A percentile compares a stretch with the other conserved stretches of the same genome.
Conservation (phyloP, 177 flowering plant species). For the Vitis hybrid region DNA sequence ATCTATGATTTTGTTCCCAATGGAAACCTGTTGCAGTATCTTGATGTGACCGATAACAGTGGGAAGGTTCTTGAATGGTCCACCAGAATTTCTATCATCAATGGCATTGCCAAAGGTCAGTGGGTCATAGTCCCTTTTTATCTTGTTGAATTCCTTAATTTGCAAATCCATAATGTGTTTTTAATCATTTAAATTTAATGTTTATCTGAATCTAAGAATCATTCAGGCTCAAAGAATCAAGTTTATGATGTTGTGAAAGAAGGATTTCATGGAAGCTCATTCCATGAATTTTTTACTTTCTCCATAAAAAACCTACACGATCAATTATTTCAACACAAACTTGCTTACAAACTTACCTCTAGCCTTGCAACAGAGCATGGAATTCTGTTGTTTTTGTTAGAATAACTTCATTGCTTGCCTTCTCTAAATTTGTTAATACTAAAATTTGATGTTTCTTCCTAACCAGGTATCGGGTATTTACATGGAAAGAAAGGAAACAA, state of each 20-base stretch:
- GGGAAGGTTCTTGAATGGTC: constrained; percentile 59
- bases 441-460: constrained; percentile 1
- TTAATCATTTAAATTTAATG: background rate
- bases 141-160: background rate
- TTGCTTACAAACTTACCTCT: no score
- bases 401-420: background rate
- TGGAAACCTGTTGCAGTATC: constrained; percentile 51
- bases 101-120: constrained; percentile 70
- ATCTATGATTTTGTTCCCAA: constrained; percentile 60
- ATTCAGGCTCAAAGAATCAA: background rate
- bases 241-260: background rate
- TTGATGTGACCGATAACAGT: constrained; percentile 40
- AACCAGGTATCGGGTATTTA: constrained; percentile 52
- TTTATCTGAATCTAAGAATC: background rate
- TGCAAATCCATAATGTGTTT: background rate
- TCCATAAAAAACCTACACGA: no score
- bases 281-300: background rate
- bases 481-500: constrained; percentile 43
- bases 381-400: no score
- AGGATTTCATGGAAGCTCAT: background rate
- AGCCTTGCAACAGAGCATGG: no score
- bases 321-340: no score
- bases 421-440: background rate
- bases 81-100: constrained; percentile 49
- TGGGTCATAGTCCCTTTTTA: background rate